phyloP scores from a whole-genome alignment of 257 asterid species.

The Cruciata laevipes region DNA sequence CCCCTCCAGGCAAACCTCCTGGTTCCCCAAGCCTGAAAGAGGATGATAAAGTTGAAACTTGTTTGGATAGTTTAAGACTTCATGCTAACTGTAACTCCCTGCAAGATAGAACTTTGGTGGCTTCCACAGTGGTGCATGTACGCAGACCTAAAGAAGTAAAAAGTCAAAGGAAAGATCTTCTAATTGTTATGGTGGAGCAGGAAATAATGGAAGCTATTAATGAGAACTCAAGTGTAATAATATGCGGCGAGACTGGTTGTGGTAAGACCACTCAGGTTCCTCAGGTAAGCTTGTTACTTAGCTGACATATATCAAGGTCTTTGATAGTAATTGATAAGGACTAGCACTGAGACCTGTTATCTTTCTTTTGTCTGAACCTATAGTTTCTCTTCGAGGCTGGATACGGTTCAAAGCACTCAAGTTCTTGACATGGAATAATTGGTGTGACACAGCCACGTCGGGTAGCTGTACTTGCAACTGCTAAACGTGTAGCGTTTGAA shows the following conservation, averaged over 20 bases:
- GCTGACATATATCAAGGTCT: not conserved
- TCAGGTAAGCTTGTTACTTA: constrained; percentile 49
- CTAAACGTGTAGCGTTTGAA: constrained; percentile 92
- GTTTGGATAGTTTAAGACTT: constrained; percentile 19
- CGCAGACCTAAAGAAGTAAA: constrained; percentile 75
- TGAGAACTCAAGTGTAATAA: constrained; percentile 55
- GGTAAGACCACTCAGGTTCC: constrained; percentile 99
- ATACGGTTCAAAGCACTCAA: constrained; percentile 46
- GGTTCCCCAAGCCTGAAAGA: constrained; percentile 55
- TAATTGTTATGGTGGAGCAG: constrained; percentile 95
- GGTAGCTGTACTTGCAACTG: constrained; percentile 95
- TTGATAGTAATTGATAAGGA: not conserved
- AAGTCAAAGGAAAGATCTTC: constrained; percentile 64
- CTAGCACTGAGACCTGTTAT: constrained; percentile 4
- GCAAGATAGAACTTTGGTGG: constrained; percentile 24
- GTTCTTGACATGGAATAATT: constrained; percentile 58
- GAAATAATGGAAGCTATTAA: constrained; percentile 94
- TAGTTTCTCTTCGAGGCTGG: constrained; percentile 96
- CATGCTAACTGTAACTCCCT: constrained; percentile 16
- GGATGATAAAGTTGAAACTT: constrained; percentile 30
- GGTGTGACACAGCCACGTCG: constrained; percentile 99
- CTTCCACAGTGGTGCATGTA: constrained; percentile 64
- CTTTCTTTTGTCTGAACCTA: constrained; percentile 20
- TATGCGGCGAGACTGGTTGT: constrained; percentile 98
- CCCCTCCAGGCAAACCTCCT: constrained; percentile 22